Evolutionary conservation across 1,284 basidiomycete genomes (phyloP), one percentile per base, ranked within the genome.

Genomic region (Ganoderma sinense): DNA sequence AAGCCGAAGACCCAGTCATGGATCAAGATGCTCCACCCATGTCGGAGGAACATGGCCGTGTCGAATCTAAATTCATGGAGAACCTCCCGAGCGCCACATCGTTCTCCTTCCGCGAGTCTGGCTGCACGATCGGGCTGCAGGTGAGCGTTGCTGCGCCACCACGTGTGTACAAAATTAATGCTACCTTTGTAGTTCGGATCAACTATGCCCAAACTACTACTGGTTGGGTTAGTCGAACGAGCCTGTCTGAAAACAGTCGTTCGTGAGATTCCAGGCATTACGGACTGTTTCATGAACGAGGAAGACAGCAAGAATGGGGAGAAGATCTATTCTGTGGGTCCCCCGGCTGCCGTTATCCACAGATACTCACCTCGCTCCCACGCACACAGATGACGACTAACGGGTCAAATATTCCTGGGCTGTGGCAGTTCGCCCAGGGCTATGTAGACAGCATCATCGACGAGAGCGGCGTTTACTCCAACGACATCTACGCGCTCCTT

Each of bases 401-500:
- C 78, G 97, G 97, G 13, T 97, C 96, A 58, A 99, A 99, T 82
- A 89, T 99, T 77, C 85, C 85, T 55, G 97, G 97, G 29, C 89
- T 98, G 76, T 99, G 98, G 97, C 86, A 90, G 69, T 95, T 96
- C 78, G 92, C 92, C 23, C 86, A 89, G 74, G 88, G 88, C 67
- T 79, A 83, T 31, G 88, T 84, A 39, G 87, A 89, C 66, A 85
- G 84, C 69, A 90, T 97, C 71, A 87, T 99, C 71, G 93, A 97
- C 77, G 88, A 95, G 65, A 87, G 97, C 79, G 88, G 89, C 65
- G 90, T 99, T 69, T 94, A 94, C 77, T 97, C 97, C 33, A 99
- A 99, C 84, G 97, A 99, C 78, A 96, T 99, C 69, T 96, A 96
- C 77, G 94, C 97, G 20, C 92, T 97, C 65, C 84, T 99, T 59